Evolutionary conservation across 768 basidiomycete species (phyloP).

Genomic region (Phaffia tasmanica): DNA sequence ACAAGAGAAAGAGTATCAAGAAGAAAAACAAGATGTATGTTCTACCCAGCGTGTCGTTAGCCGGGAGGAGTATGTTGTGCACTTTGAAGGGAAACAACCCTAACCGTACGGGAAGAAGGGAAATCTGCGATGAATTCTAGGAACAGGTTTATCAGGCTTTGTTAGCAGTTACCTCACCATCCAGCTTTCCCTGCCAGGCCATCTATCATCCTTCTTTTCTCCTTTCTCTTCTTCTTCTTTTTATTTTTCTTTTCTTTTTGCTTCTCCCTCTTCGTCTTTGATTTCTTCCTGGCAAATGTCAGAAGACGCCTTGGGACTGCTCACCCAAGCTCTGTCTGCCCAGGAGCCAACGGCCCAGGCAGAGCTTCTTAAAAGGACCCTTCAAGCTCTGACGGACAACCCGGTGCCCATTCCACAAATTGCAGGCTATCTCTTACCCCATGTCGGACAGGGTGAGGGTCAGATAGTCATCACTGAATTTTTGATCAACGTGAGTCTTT

Average conservation of each 20-base stretch:
- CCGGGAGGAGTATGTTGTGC: too few species aligned
- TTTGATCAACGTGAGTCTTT: not conserved
- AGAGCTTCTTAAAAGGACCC: not conserved
- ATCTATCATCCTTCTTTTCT: not conserved
- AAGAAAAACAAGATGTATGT: too few species aligned
- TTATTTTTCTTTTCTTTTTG: not conserved
- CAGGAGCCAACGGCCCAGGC: constrained; percentile 1
- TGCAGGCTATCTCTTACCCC: constrained; percentile 22
- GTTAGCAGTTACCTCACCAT: too few species aligned
- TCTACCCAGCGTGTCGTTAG: too few species aligned
- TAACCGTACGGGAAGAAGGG: too few species aligned
- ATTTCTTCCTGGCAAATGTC: not conserved
- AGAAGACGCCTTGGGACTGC: constrained; percentile 16
- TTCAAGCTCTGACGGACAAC: constrained; percentile 9
- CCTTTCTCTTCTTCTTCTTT: not conserved
- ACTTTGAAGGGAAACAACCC: too few species aligned
- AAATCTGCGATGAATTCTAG: too few species aligned
- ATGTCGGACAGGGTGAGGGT: not conserved
- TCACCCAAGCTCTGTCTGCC: constrained; percentile 22
- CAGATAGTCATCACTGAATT: constrained; percentile 10
- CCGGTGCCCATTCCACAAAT: constrained; percentile 16
- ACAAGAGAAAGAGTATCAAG: too few species aligned
- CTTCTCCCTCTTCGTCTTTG: not conserved
- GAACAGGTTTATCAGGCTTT: too few species aligned
- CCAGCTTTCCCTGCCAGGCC: not conserved